These are phyloP conservation scores for Novymonas esmeraldas DNA, from an alignment of 208 protist species.

Conservation along the genomic window DNA sequence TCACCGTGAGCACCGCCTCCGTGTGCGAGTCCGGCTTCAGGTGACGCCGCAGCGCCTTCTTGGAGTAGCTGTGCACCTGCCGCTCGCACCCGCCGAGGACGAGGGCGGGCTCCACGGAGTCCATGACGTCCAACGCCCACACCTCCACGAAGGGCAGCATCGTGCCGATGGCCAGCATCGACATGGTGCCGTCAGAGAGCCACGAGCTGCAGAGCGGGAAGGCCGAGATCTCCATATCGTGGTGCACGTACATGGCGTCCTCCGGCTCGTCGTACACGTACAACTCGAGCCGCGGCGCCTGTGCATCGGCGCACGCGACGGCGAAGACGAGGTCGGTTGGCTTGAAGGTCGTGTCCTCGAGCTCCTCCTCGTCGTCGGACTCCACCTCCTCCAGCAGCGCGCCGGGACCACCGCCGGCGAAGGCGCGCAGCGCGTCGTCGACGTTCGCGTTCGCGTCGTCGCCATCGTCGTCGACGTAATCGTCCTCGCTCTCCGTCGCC, in stretches of 20 bases:
- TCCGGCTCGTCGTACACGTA: slow-evolving; percentile 96
- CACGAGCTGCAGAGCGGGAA: slow-evolving; percentile 96
- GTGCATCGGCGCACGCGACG: slow-evolving; percentile 59
- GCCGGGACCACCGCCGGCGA: slow-evolving; percentile 70
- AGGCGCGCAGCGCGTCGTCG: slow-evolving; percentile 63
- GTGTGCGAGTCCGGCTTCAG: slow-evolving; percentile 87
- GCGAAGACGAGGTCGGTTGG: slow-evolving; percentile 90
- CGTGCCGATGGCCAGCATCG: slow-evolving; percentile 96
- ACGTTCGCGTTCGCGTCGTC: slow-evolving; percentile 41
- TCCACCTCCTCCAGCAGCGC: slow-evolving; percentile 82
- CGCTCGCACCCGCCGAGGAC: slow-evolving; percentile 88
- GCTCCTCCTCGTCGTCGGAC: slow-evolving; percentile 89
- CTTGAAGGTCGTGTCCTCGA: slow-evolving; percentile 91
- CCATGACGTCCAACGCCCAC: slow-evolving; percentile 97
- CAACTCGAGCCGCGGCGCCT: slow-evolving; percentile 90
- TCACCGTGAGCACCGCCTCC: slow-evolving; percentile 94
- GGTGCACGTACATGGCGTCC: slow-evolving; percentile 96
- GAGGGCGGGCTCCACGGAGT: slow-evolving; percentile 92
- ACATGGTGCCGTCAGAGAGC: slow-evolving; percentile 92
- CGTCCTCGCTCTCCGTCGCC: slow-evolving; percentile 12
- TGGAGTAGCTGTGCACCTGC: slow-evolving; percentile 78
- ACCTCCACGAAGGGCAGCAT: slow-evolving; percentile 98
- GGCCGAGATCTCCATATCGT: slow-evolving; percentile 94
- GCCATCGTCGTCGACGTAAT: slow-evolving; percentile 34
- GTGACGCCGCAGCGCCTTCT: slow-evolving; percentile 55